Evolutionary conservation across 2,329 filamentous ascomycete genomes (phyloP).

Genomic region (Exophiala xenobiotica): DNA sequence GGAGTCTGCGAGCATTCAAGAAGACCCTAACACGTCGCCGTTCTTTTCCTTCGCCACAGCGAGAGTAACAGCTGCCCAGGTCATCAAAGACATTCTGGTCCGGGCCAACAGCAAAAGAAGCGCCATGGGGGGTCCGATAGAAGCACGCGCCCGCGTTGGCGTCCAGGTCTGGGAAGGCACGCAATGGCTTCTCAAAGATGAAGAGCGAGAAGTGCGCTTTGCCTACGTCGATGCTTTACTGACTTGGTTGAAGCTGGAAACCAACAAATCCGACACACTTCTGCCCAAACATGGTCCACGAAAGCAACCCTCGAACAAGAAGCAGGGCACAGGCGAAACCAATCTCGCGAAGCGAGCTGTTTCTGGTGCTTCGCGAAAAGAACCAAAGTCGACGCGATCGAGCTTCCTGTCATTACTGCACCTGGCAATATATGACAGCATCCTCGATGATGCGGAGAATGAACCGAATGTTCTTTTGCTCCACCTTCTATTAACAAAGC

Average conservation of each 20-base stretch:
- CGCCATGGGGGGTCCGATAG: conserved; percentile 58
- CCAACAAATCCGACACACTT: conserved; percentile 63
- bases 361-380: conserved; percentile 64
- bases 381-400: conserved; percentile 60
- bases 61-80: conserved; percentile 66
- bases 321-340: conserved; percentile 38
- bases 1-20: conserved; percentile 50
- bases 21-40: conserved; percentile 54
- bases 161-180: conserved; percentile 94
- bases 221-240: conserved; percentile 81
- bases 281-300: conserved; percentile 58
- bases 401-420: conserved; percentile 81
- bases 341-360: conserved; percentile 61
- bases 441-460: conserved; percentile 68
- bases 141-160: conserved; percentile 72
- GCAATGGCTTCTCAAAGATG: conserved; percentile 84
- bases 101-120: conserved; percentile 72
- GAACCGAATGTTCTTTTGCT: conserved; percentile 74
- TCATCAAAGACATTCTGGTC: conserved; percentile 77
- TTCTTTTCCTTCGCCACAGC: conserved; percentile 65
- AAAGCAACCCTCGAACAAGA: conserved; percentile 46
- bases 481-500: conserved; percentile 71
- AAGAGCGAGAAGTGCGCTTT: conserved; percentile 72
- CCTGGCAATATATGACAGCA: conserved; percentile 84
- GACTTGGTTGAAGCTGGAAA: conserved; percentile 83